These are phyloP conservation scores for Candida silvicultrix DNA, from an alignment of 805 yeast species.

Conservation along the genomic window DNA sequence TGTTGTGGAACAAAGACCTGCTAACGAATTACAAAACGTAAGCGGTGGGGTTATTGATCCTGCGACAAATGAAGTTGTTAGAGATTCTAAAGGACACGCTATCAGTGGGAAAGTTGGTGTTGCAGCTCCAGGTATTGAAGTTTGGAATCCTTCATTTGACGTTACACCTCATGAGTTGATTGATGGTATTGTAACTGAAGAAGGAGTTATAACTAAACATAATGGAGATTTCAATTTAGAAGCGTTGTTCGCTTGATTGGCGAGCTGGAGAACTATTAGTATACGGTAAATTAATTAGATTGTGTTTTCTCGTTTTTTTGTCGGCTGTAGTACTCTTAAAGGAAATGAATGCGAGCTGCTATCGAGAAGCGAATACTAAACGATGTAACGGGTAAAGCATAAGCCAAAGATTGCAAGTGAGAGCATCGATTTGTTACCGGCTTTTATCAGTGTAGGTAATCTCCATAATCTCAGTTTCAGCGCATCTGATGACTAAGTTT, in stretches of 20 bases:
- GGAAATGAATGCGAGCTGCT: no score
- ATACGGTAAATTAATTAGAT: not conserved
- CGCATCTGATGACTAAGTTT: not conserved
- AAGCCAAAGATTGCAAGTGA: no score
- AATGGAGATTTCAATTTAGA: slow-evolving; percentile 45
- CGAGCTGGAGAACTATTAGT: no score
- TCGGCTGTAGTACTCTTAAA: no score
- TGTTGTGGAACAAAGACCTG: slow-evolving; percentile 82
- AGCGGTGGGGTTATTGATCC: slow-evolving; percentile 54
- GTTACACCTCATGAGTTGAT: slow-evolving; percentile 80
- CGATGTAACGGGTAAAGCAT: no score
- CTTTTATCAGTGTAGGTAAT: no score
- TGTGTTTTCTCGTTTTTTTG: not conserved
- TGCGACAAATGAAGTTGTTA: slow-evolving; percentile 19
- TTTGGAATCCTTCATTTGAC: slow-evolving; percentile 97
- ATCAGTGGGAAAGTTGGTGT: slow-evolving; percentile 52
- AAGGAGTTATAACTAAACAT: slow-evolving; percentile 47
- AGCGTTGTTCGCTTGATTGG: slow-evolving; percentile 7
- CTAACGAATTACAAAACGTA: slow-evolving; percentile 68
- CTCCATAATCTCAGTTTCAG: no score
- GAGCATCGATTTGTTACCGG: no score
- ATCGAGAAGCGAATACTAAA: no score
- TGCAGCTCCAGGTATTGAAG: slow-evolving; percentile 79
- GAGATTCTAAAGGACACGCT: slow-evolving; percentile 24
- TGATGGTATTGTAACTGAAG: slow-evolving; percentile 88